Evolutionary conservation across 2,329 filamentous ascomycete genomes (phyloP), one percentile per base, ranked within the genome.

Genomic region (Exophiala sp.): DNA sequence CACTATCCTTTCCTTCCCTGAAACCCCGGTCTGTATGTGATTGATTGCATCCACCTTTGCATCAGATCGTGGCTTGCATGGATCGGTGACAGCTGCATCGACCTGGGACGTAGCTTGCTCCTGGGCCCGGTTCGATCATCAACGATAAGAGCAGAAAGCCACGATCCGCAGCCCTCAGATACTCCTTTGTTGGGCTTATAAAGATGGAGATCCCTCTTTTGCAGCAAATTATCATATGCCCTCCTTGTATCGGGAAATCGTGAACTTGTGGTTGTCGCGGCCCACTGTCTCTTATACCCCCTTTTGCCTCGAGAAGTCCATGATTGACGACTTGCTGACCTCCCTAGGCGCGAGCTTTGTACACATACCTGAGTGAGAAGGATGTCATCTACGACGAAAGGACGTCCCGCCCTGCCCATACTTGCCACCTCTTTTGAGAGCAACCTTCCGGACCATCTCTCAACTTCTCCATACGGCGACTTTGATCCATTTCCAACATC

Each of bases 331-430:
- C n/a, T 10, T 40, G 27, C 22, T 46, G 41, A 21, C 9, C 5
- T 14, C 27, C 23, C 16, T 37, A 18, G 43, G 42, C 42, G 18
- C 19, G 37, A 42, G 46, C 38, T 41, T 14, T 29, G 23, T 7
- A n/a, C 16, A 46, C 47, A 49, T 49, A 35, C 42, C 37, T 34
- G 42, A 49, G 9, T 23, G 14, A 23, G 38, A 18, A 44, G 44
- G 13, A 53, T 52, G 53, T 18, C 32, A 7, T 34, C 35, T 10
- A 21, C 38, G 24, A 37, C 32, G 19, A 39, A 35, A 41, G 16
- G 11, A 22, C 35, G 16, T 43, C 22, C 38, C 32, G 19, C 46
- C 14, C 8, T 22, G 19, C 16, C 44, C 47, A 38, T 35, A 46
- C 23, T 29, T 19, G 37, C 29, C 19, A n/a, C 42, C 14, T 41